Base-by-base conservation (phyloP, 768 basidiomycete species). In the Leccinum longicurvipes region DNA sequence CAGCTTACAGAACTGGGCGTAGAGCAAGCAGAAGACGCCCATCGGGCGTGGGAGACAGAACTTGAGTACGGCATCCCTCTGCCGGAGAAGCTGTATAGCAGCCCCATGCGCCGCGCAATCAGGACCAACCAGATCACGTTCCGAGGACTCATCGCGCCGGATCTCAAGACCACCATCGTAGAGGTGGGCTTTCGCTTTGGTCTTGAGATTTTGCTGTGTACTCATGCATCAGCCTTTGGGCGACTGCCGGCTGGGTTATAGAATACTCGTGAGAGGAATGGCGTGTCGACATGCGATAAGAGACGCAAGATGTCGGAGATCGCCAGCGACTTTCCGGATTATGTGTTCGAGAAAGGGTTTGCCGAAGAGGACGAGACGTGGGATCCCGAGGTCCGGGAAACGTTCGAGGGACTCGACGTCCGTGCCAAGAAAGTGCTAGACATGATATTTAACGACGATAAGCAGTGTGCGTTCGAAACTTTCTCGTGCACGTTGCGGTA, bases 241-340 rank as follows among this genome's bases (percentile, higher is more conserved):
- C 17, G 45, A 41, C 4, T 3, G 29, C 28, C 1, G 9, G 15
- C 7, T 32, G 15, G 46, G 1, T 29, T 6, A 1, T 23, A 91
- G 89, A 78, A 85, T 56, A 79, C 82, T 47, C 81, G 88, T 28
- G 89, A 91, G 67, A 77, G 77, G 57, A 80, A 82, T 56, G 82
- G 87, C 0, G 77, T 81, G 1, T 87, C 89, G 56, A 89, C 87
- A 0, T 89, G 87, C 62, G 89, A 91, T 67, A 78, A 80, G 59
- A 80, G 89, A 14, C 74, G 75, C 19, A 73, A 76, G 2, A 74
- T 71, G 29, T 74, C 79, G 0, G 76, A 80, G 52, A 84, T 91
- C 56, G 61, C 67, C 0, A 54, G 55, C 0, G 60, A 75, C 6
- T 89, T 71, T 63, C 82, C 84, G 0, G 66, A 70, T 5, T 84